Evolutionary conservation across 352 stramenopile genomes (phyloP).

Genomic region (Elongisporangium senticosum): DNA sequence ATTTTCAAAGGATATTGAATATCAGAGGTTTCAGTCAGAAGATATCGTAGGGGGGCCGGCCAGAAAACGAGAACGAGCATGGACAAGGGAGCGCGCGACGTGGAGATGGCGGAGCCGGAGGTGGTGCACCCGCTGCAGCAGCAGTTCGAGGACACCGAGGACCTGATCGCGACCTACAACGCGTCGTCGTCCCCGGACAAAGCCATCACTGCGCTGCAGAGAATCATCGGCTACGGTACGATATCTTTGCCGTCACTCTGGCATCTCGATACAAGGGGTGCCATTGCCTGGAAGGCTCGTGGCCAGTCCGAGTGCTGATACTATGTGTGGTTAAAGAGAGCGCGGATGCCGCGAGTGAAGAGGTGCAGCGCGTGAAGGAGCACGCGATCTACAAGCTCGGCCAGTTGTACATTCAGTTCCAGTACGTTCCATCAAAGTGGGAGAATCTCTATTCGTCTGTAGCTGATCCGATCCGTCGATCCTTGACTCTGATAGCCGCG

Average conservation of each 20-base stretch:
- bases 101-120: slow-evolving; percentile 70
- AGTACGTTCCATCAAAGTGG: slow-evolving; percentile 25
- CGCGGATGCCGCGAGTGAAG: slow-evolving; percentile 57
- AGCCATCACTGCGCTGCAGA: slow-evolving; percentile 58
- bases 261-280: not conserved
- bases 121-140: slow-evolving; percentile 64
- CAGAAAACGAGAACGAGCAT: slow-evolving; percentile 9
- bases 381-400: slow-evolving; percentile 94
- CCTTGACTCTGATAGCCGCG: slow-evolving; percentile 30
- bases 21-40: not conserved
- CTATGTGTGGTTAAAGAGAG: slow-evolving; percentile 22
- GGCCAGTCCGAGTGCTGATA: not conserved
- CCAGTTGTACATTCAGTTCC: slow-evolving; percentile 87
- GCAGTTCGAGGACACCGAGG: slow-evolving; percentile 70
- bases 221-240: slow-evolving; percentile 69
- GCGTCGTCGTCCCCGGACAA: slow-evolving; percentile 29
- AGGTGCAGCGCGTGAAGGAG: slow-evolving; percentile 92
- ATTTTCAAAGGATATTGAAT: not conserved
- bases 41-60: not conserved
- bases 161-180: slow-evolving; percentile 32
- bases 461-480: slow-evolving; percentile 1
- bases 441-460: not conserved
- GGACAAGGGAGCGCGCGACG: slow-evolving; percentile 31
- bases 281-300: not conserved
- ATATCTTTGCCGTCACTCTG: slow-evolving; percentile 4